Evolutionary conservation across 257 asterid genomes (phyloP).

Genomic region (Buddleja alternifolia): DNA sequence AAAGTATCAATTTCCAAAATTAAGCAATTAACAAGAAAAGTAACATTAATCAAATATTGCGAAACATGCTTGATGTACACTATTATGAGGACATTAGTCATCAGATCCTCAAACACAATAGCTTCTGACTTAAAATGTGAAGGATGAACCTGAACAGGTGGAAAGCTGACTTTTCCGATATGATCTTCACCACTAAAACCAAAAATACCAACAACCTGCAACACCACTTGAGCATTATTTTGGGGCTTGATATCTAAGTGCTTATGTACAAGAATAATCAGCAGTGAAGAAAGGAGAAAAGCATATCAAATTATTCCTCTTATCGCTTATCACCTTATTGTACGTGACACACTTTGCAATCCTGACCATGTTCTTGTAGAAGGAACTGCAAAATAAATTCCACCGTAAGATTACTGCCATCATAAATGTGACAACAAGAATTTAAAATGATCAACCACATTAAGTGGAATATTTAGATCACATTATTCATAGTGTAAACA

Average conservation of each 20-base stretch:
- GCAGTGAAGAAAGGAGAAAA: background rate
- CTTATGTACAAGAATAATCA: background rate
- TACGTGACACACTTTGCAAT: conserved; percentile 85
- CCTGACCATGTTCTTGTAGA: conserved; percentile 88
- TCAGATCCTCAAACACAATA: background rate
- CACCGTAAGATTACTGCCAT: background rate
- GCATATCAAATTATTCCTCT: background rate
- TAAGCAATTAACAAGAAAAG: background rate
- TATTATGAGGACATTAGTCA: background rate
- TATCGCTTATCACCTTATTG: conserved; percentile 64
- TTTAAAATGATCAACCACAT: background rate
- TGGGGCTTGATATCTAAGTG: conserved; percentile 17
- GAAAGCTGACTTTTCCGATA: conserved; percentile 91
- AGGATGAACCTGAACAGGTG: conserved; percentile 82
- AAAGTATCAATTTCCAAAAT: background rate
- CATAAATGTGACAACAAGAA: conserved; percentile 15
- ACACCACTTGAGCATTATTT: conserved; percentile 15
- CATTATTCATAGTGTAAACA: background rate
- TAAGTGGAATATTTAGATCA: background rate
- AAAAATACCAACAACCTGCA: conserved; percentile 86
- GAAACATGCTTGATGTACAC: background rate
- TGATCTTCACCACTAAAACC: conserved; percentile 97
- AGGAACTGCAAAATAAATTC: conserved; percentile 57
- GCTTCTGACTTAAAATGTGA: background rate
- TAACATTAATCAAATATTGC: too few relatives aligned